Conservation (phyloP, 176 grass and related monocot species). For the Cymbopogon citratus region DNA sequence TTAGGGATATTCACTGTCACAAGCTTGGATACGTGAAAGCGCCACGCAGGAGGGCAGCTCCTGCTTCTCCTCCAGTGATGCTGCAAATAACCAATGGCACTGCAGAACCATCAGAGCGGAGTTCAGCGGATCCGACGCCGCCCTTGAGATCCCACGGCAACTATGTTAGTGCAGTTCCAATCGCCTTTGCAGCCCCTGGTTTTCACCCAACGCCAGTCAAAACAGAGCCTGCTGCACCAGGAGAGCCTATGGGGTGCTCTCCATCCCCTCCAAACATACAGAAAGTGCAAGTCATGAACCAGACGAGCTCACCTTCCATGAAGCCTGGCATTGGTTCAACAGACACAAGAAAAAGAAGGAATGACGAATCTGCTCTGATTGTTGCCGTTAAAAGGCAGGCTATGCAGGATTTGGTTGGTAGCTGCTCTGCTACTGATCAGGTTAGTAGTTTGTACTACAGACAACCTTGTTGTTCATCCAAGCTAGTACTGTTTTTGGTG, state of each 20-base stretch:
- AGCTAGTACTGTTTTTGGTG: background rate
- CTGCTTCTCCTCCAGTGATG: background rate
- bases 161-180: background rate
- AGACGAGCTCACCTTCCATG: background rate
- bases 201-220: background rate
- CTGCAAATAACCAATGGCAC: background rate
- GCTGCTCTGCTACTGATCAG: background rate
- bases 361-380: background rate
- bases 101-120: background rate
- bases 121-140: background rate
- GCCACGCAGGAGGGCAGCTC: background rate
- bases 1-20: constrained; percentile 35
- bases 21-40: constrained; percentile 29
- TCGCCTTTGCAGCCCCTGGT: background rate
- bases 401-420: background rate
- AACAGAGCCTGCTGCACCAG: background rate
- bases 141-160: background rate
- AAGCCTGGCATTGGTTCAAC: background rate
- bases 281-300: background rate
- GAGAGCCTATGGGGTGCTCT: background rate
- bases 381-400: background rate
- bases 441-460: background rate
- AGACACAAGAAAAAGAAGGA: constrained; percentile 26
- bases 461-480: background rate
- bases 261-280: background rate